phyloP scores from a whole-genome alignment of 148 eudicot species.

The Camellia lanceoleosa region DNA sequence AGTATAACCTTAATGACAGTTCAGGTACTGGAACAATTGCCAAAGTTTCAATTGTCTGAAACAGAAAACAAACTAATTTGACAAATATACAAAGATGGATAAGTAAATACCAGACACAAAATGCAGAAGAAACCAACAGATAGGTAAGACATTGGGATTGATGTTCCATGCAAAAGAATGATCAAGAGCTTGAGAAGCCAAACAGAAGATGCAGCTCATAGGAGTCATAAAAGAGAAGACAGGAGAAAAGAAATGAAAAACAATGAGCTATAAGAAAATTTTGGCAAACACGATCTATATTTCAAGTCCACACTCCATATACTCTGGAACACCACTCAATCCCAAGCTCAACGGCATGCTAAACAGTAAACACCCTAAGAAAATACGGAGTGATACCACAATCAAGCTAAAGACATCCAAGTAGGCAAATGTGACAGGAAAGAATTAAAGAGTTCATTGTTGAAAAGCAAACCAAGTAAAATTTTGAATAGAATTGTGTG shows the following conservation, averaged over 20 bases:
- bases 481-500: background rate
- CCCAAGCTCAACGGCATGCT: background rate
- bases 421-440: background rate
- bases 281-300: background rate
- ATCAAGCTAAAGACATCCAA: background rate
- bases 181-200: background rate
- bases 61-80: conserved; percentile 11
- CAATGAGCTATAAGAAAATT: background rate
- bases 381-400: background rate
- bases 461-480: background rate
- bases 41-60: conserved; percentile 84
- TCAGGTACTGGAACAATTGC: conserved; percentile 83
- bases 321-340: background rate
- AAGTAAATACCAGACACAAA: background rate
- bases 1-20: conserved; percentile 76
- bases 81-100: background rate
- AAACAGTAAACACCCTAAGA: background rate
- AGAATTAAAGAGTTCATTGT: background rate
- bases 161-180: background rate
- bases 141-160: background rate
- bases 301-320: background rate
- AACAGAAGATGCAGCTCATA: background rate
- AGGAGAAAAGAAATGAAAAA: background rate
- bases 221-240: background rate
- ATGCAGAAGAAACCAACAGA: background rate